Evolutionary conservation across 2,329 filamentous ascomycete genomes (phyloP), one percentile per base, ranked within the genome.

Genomic region (Neopestalotiopsis sp.): DNA sequence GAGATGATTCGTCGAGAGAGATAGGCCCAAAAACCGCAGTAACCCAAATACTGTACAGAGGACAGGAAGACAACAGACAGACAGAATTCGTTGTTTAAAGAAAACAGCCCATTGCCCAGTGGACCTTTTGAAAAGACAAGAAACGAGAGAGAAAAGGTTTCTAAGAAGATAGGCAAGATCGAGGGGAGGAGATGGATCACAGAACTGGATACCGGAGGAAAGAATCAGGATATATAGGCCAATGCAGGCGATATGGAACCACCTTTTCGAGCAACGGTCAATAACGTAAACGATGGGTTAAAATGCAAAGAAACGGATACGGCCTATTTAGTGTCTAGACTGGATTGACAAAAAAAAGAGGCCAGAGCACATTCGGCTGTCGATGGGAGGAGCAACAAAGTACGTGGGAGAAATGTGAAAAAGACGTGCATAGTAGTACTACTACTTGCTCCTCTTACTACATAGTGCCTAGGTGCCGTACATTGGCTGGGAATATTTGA

Each of bases 171-270:
- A 64, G 57, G 57, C 57, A 59, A 70, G 67, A 69, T 69, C 62
- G 70, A 63, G 56, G 56, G 30, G 69, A 69, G 53, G 68, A 71
- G 64, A 38, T 66, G 64, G 64, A 49, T 34, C 32, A 61, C 2
- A 20, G 59, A 62, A 40, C 64, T 66, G 53, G 64, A 66, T 34
- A 53, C 71, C 67, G 70, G 72, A 68, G 73, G 71, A 72, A 69
- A 73, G 70, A 78, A 78, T 79, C 79, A 79, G 79, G 81, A 85
- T 85, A 86, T 85, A 85, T 84, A 85, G 79, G 74, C 71, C 71
- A 72, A 75, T 76, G 70, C 67, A 72, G 24, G 67, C 70, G 67
- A 73, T 70, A 71, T 71, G 70, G 74, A 71, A 72, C 76, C 72
- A 72, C 69, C 45, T 53, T 53, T 53, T 73, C 56, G 71, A 70